These are phyloP conservation scores for Ascochyta rabiei DNA, from an alignment of 2,329 filamentous ascomycete genomes.

Conservation along the genomic window DNA sequence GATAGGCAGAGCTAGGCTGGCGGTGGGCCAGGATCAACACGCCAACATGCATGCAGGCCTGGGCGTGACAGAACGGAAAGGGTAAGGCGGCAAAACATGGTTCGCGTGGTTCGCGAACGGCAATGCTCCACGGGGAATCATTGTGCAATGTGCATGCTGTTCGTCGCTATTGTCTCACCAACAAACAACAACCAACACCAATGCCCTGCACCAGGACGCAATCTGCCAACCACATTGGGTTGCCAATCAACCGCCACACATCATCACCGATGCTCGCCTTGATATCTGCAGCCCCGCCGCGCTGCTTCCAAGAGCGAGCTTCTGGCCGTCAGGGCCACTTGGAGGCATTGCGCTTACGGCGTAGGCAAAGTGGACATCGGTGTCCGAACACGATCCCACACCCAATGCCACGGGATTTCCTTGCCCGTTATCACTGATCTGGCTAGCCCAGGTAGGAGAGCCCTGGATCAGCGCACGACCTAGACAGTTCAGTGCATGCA, in stretches of 20 bases:
- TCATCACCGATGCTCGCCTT: neutral
- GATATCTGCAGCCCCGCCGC: neutral
- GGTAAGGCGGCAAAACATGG: neutral
- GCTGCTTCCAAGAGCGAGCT: neutral
- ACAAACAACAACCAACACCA: neutral
- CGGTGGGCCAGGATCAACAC: neutral
- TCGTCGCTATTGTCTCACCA: conserved; percentile 13
- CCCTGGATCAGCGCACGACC: conserved; percentile 6
- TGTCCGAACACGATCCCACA: neutral
- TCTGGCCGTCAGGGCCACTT: neutral
- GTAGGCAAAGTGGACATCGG: conserved; percentile 1
- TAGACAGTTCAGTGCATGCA: neutral
- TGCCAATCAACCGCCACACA: conserved; percentile 6
- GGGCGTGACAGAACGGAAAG: neutral
- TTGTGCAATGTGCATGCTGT: conserved; percentile 6
- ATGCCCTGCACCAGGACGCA: neutral
- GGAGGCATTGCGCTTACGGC: neutral
- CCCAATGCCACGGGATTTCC: neutral
- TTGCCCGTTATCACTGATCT: neutral
- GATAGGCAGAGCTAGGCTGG: neutral
- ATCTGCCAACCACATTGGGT: conserved; percentile 1
- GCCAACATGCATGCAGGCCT: neutral
- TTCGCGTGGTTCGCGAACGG: neutral
- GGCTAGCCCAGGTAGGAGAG: conserved; percentile 12
- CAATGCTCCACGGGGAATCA: conserved; percentile 1